phyloP scores from a whole-genome alignment of 2,329 filamentous ascomycete species.

The Cladosporium oxysporum region DNA sequence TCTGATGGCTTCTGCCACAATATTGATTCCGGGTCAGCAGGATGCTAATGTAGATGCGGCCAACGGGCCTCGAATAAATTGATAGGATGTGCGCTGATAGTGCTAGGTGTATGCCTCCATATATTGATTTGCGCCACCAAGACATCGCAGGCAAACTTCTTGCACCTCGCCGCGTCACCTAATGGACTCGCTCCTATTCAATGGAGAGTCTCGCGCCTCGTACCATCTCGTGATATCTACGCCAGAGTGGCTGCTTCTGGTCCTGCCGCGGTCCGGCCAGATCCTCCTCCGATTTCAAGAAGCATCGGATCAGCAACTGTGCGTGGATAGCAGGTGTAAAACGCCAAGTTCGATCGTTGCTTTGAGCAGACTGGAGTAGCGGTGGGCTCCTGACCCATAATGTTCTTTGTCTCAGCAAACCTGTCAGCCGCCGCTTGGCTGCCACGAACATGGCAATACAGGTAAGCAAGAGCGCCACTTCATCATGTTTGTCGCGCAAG shows the following conservation, averaged over 20 bases:
- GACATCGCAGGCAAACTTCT: not conserved
- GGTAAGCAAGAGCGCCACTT: not conserved
- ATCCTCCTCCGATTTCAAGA: not conserved
- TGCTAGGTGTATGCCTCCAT: not conserved
- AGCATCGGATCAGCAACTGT: not conserved
- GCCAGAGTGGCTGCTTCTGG: not conserved
- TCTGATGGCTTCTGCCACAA: not conserved
- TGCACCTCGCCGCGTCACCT: not conserved
- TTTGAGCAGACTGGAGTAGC: not conserved
- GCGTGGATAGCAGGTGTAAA: not conserved
- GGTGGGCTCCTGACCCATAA: not conserved
- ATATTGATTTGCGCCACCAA: not conserved
- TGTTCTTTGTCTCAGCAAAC: slow-evolving; percentile 12
- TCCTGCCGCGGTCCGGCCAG: not conserved
- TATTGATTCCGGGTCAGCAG: not conserved
- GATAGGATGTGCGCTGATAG: not conserved
- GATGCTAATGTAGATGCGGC: not conserved
- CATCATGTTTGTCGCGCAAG: slow-evolving; percentile 14
- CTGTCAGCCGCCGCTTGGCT: not conserved
- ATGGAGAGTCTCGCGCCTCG: not conserved
- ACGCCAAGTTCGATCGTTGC: not conserved
- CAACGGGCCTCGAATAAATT: not conserved
- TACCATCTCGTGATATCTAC: not conserved
- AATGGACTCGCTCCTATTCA: not conserved
- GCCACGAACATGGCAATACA: not conserved